These are phyloP conservation scores for Trichoderma lentiforme DNA, from an alignment of 2,329 filamentous ascomycete genomes.

Conservation along the genomic window DNA sequence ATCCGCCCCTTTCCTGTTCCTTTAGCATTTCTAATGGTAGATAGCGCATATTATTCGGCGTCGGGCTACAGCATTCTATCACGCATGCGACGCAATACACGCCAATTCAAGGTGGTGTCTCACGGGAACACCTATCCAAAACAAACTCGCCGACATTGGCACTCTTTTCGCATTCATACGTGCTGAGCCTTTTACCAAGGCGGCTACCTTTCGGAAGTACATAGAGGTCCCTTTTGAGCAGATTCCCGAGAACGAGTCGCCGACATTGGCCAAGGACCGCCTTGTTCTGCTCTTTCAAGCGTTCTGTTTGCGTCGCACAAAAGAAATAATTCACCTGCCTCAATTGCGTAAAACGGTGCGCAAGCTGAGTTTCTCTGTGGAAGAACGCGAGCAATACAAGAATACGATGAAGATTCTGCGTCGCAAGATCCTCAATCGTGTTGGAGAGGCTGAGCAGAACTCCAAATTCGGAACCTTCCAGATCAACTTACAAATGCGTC, in stretches of 20 bases:
- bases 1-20: not conserved
- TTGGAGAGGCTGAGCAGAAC: slow-evolving; percentile 32
- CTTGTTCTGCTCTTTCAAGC: slow-evolving; percentile 36
- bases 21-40: too few species aligned
- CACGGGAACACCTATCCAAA: slow-evolving; percentile 54
- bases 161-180: slow-evolving; percentile 48
- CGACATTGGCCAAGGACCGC: slow-evolving; percentile 27
- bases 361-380: not conserved
- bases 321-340: slow-evolving; percentile 39
- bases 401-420: slow-evolving; percentile 36
- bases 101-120: slow-evolving; percentile 51
- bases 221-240: slow-evolving; percentile 40
- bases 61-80: slow-evolving; percentile 42
- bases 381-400: slow-evolving; percentile 30
- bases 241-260: slow-evolving; percentile 13
- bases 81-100: slow-evolving; percentile 39
- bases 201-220: slow-evolving; percentile 40
- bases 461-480: slow-evolving; percentile 45
- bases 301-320: slow-evolving; percentile 42
- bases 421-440: slow-evolving; percentile 37
- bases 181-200: slow-evolving; percentile 40
- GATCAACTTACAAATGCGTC: slow-evolving; percentile 42
- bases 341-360: not conserved
- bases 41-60: slow-evolving; percentile 51
- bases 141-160: slow-evolving; percentile 49